Evolutionary conservation across 495 filamentous ascomycete genomes (phyloP).

Genomic region (Articulospora tetracladia): DNA sequence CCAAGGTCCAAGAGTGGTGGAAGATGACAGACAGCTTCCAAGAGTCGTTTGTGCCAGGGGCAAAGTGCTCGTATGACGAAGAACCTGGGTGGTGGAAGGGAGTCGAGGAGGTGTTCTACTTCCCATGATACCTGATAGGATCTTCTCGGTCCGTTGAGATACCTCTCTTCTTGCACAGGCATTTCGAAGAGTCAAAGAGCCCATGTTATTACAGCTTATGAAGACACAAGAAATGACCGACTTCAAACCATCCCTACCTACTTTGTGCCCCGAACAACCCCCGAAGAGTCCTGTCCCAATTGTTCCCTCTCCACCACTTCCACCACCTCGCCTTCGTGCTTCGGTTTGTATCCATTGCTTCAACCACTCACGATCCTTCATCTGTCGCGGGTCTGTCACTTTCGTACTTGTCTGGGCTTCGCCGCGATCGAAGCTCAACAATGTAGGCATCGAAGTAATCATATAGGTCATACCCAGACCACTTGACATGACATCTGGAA

Average conservation of each 20-base stretch:
- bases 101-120: constrained; percentile 70
- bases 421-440: constrained; percentile 60
- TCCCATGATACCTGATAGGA: no score
- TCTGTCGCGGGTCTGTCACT: constrained; percentile 45
- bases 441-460: constrained; percentile 63
- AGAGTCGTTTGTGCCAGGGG: constrained; percentile 56
- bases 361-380: constrained; percentile 52
- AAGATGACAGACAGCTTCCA: constrained; percentile 72
- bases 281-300: constrained; percentile 18
- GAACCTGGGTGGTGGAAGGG: constrained; percentile 67
- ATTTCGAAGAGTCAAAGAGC: background rate
- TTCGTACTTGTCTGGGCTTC: constrained; percentile 53
- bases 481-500: constrained; percentile 49
- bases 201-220: constrained; percentile 1
- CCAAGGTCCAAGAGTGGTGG: constrained; percentile 76
- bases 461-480: constrained; percentile 52
- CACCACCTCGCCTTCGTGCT: constrained; percentile 43
- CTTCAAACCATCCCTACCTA: constrained; percentile 5
- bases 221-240: constrained; percentile 16
- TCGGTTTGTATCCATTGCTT: constrained; percentile 61
- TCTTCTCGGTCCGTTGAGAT: background rate
- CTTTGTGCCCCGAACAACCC: constrained; percentile 42
- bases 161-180: background rate
- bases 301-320: constrained; percentile 26
- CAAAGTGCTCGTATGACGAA: constrained; percentile 56